These are phyloP conservation scores for Coemansia sp. DNA, from an alignment of 371 early-diverging fungal genomes.

Conservation along the genomic window DNA sequence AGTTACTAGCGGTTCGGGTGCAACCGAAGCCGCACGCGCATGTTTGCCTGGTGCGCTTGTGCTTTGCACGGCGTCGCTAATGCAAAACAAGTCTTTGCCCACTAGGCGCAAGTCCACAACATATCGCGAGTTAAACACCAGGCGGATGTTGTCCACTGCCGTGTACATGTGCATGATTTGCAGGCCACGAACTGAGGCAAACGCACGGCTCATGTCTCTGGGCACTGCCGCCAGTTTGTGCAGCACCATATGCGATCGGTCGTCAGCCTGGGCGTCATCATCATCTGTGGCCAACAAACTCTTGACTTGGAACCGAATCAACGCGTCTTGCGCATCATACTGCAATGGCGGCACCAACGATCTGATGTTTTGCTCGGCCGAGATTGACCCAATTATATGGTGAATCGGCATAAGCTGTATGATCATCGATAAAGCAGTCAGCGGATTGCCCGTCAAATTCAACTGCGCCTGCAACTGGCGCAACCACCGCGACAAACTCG, in stretches of 20 bases:
- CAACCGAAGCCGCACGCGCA: slow-evolving; percentile 12
- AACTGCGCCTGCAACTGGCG: slow-evolving; percentile 42
- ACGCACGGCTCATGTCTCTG: slow-evolving; percentile 14
- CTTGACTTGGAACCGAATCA: slow-evolving; percentile 19
- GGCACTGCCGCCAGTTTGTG: slow-evolving; percentile 11
- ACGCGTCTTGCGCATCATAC: slow-evolving; percentile 16
- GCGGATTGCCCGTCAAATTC: slow-evolving; percentile 40
- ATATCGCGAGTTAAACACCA: slow-evolving; percentile 47
- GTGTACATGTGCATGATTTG: slow-evolving; percentile 49
- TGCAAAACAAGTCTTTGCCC: slow-evolving; percentile 26
- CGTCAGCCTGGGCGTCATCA: slow-evolving; percentile 3
- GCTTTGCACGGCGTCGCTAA: slow-evolving; percentile 33
- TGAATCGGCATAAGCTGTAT: slow-evolving; percentile 46
- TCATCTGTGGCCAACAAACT: slow-evolving; percentile 14
- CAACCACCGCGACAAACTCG: slow-evolving; percentile 47
- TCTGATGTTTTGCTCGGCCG: slow-evolving; percentile 12
- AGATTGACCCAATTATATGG: slow-evolving; percentile 23
- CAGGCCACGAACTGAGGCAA: slow-evolving; percentile 29
- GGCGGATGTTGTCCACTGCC: slow-evolving; percentile 40
- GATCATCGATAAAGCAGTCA: slow-evolving; percentile 26
- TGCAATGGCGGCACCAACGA: slow-evolving; percentile 20
- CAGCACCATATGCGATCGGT: slow-evolving; percentile 26
- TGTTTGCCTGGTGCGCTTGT: slow-evolving; percentile 5
- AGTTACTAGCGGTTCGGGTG: slow-evolving; percentile 38
- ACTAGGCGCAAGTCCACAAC: slow-evolving; percentile 44